Evolutionary conservation across 352 stramenopile species (phyloP).

Genomic region (Phytophthora pisi): DNA sequence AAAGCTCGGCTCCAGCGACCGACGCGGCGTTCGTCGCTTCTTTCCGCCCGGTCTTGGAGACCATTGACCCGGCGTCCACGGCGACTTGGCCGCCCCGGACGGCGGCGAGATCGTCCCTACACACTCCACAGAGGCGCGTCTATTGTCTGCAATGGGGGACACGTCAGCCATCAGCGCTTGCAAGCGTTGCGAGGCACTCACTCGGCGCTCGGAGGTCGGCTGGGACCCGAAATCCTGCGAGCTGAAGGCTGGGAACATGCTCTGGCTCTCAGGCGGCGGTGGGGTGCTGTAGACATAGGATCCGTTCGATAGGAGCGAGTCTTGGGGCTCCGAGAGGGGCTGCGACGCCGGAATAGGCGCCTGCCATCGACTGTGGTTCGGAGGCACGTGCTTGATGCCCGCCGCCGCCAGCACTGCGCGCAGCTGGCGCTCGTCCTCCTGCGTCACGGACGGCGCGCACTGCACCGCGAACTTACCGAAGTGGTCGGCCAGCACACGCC

Average conservation of each 20-base stretch:
- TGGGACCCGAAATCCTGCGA: slow-evolving; percentile 57
- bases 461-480: slow-evolving; percentile 44
- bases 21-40: slow-evolving; percentile 25
- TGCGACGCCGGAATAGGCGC: slow-evolving; percentile 29
- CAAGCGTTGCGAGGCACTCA: slow-evolving; percentile 59
- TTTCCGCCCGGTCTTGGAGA: slow-evolving; percentile 29
- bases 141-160: slow-evolving; percentile 59
- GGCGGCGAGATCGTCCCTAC: slow-evolving; percentile 35
- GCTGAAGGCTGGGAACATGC: slow-evolving; percentile 62
- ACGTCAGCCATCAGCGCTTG: slow-evolving; percentile 53
- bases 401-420: slow-evolving; percentile 39
- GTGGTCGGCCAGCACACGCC: slow-evolving; percentile 34
- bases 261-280: slow-evolving; percentile 27
- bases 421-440: slow-evolving; percentile 46
- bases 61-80: slow-evolving; percentile 32
- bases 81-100: slow-evolving; percentile 34
- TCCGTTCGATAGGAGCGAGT: slow-evolving; percentile 36
- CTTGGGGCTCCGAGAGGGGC: slow-evolving; percentile 14
- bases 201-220: slow-evolving; percentile 24
- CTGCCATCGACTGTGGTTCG: slow-evolving; percentile 40
- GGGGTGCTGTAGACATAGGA: slow-evolving; percentile 82
- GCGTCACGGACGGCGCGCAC: slow-evolving; percentile 28
- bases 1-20: slow-evolving; percentile 36
- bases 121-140: slow-evolving; percentile 32
- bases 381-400: slow-evolving; percentile 37